Base-by-base conservation (phyloP, 768 basidiomycete species). In the Baorangia bicolor region DNA sequence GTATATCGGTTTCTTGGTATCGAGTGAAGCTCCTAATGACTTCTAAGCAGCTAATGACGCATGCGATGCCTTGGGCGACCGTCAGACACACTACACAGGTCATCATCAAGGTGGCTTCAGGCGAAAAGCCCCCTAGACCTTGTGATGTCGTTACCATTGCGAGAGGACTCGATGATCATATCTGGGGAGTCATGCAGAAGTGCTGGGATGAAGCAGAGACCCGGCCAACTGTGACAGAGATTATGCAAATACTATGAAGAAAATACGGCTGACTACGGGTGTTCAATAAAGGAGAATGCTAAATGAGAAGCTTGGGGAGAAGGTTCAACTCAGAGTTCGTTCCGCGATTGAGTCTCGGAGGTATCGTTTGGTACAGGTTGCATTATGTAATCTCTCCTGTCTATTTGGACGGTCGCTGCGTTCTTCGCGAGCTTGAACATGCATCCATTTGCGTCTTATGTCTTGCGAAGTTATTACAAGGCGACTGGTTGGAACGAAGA, bases 401-500 rank as follows among this genome's bases (percentile, higher is more conserved):
- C n/a, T n/a, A n/a, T n/a, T n/a, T n/a, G n/a, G n/a, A n/a, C n/a
- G n/a, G 20, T 20, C 31, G 13, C 14, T 16, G 7, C 13, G 9
- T 18, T 11, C 14, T 18, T 33, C 11, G 6, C n/a, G 27, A 44
- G 30, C 43, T 51, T 18, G 28, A 46, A 51, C 42, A 92, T 93
- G 92, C 88, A 92, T 73, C 88, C 92, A 7, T 93, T 93, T 65
- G 87, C 91, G 37, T 83, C 90, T 14, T 92, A 93, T 75, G 88
- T 98, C 53, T 78, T 98, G 35, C 87, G 89, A 59, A 87, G 81
- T 70, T 98, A 96, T 73, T 94, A 93, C 77, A 82, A 83, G 61
- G 86, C 85, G n/a, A 97, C 93, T 31, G 91, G 92, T 58, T 98
- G 96, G 96, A 94, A 94, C 64, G 92, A 96, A 69, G 95, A 98